Evolutionary conservation across 768 basidiomycete genomes (phyloP).

Genomic region (Boletus sensibilis): DNA sequence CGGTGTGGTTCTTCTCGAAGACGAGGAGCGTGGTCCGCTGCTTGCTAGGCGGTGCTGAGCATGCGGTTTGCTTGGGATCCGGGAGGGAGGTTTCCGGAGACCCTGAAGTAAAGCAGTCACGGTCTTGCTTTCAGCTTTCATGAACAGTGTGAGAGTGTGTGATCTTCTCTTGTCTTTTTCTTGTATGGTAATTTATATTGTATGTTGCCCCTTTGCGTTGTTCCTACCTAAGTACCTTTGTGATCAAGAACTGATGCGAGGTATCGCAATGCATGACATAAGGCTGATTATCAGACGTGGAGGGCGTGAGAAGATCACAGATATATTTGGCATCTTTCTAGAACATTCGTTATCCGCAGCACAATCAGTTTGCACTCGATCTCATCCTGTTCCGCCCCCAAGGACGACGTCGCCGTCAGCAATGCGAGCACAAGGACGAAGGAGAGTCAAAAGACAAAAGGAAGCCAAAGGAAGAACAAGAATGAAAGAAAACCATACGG

Average conservation of each 20-base stretch:
- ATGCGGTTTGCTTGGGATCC: background rate
- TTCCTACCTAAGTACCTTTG: background rate
- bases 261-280: background rate
- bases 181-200: slow-evolving; percentile 6
- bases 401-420: background rate
- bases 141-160: slow-evolving; percentile 4
- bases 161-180: background rate
- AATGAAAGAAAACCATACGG: slow-evolving; percentile 1
- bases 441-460: background rate
- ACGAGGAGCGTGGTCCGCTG: slow-evolving; percentile 88
- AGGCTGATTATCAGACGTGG: slow-evolving; percentile 2
- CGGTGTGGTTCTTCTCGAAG: slow-evolving; percentile 62
- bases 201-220: background rate
- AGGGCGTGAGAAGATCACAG: slow-evolving; percentile 10
- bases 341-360: slow-evolving; percentile 26
- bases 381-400: background rate
- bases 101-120: background rate
- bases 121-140: background rate
- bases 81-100: background rate
- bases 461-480: background rate
- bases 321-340: slow-evolving; percentile 24
- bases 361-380: background rate
- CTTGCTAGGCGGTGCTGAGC: slow-evolving; percentile 43
- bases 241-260: background rate
- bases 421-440: background rate